These are phyloP conservation scores for Colletotrichum kahawae DNA, from an alignment of 2,329 filamentous ascomycete species.

Conservation along the genomic window DNA sequence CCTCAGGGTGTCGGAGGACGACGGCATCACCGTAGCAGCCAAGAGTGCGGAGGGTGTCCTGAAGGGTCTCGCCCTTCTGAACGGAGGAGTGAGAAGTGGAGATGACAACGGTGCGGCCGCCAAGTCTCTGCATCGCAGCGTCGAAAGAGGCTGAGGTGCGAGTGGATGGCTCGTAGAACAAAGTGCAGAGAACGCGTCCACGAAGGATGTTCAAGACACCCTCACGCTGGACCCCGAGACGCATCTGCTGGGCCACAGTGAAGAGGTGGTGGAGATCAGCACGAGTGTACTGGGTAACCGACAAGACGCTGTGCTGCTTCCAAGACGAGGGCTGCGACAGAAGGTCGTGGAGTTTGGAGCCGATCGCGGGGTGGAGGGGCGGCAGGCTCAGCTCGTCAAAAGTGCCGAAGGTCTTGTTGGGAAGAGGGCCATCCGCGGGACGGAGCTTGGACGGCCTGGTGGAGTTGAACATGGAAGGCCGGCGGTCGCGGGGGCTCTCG, in stretches of 20 bases:
- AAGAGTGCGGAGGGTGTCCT: slow-evolving; percentile 92
- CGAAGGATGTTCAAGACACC: slow-evolving; percentile 87
- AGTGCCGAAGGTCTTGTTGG: neutral
- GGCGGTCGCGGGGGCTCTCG: slow-evolving; percentile 41
- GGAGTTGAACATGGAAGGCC: slow-evolving; percentile 33
- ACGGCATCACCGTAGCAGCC: slow-evolving; percentile 95
- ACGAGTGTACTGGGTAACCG: slow-evolving; percentile 87
- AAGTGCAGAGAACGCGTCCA: slow-evolving; percentile 83
- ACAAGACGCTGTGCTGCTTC: slow-evolving; percentile 88
- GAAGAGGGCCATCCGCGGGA: slow-evolving; percentile 17
- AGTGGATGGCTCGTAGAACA: slow-evolving; percentile 98
- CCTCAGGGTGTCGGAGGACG: slow-evolving; percentile 91
- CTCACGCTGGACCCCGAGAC: slow-evolving; percentile 89
- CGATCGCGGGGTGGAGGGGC: slow-evolving; percentile 55
- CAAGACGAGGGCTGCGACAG: slow-evolving; percentile 80
- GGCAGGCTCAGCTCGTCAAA: slow-evolving; percentile 53
- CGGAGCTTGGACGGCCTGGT: slow-evolving; percentile 36
- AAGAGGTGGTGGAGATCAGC: slow-evolving; percentile 92
- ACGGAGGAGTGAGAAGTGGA: slow-evolving; percentile 86
- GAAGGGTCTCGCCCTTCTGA: slow-evolving; percentile 91
- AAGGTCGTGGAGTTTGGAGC: slow-evolving; percentile 72
- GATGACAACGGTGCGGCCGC: slow-evolving; percentile 83
- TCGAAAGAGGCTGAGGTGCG: slow-evolving; percentile 96
- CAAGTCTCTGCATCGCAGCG: slow-evolving; percentile 96
- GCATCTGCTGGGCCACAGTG: slow-evolving; percentile 97